Evolutionary conservation across 2,329 filamentous ascomycete species (phyloP).

Genomic region (Fusarium multiceps): DNA sequence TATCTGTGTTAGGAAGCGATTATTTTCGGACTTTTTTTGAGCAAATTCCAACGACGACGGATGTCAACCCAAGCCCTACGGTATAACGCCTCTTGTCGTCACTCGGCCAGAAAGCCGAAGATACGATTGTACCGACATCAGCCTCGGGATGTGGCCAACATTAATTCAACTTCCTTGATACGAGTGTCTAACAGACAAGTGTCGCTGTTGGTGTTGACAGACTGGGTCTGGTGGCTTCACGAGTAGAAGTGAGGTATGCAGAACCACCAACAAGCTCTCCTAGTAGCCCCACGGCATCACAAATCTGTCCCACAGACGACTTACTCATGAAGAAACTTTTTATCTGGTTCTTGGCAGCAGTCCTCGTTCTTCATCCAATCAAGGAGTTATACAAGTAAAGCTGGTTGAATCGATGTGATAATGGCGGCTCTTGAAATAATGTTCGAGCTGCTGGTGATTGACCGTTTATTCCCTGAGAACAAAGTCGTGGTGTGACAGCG

Average conservation of each 20-base stretch:
- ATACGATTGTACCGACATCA: no score
- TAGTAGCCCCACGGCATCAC: not conserved
- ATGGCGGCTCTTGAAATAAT: not conserved
- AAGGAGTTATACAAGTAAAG: no score
- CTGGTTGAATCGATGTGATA: not conserved
- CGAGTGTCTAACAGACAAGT: not conserved
- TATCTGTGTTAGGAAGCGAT: not conserved
- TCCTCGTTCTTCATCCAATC: not conserved
- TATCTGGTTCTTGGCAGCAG: not conserved
- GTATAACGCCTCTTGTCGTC: not conserved
- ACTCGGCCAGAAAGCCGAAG: not conserved
- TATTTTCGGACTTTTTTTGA: not conserved
- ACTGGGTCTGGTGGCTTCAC: not conserved
- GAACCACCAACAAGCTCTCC: not conserved
- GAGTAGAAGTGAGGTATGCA: not conserved
- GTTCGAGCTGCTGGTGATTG: not conserved
- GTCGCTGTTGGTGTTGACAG: not conserved
- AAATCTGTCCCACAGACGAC: not conserved
- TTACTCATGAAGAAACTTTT: not conserved
- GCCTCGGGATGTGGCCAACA: not conserved
- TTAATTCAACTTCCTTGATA: rapidly evolving
- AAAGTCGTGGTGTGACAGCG: not conserved
- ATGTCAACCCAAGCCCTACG: not conserved
- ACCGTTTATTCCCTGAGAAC: not conserved
- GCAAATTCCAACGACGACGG: not conserved